A percentile compares a stretch with the other conserved stretches of the same genome.
Evolutionary conservation across 2,329 filamentous ascomycete genomes (phyloP).

Genomic region (Ophidiomyces ophidiicola): DNA sequence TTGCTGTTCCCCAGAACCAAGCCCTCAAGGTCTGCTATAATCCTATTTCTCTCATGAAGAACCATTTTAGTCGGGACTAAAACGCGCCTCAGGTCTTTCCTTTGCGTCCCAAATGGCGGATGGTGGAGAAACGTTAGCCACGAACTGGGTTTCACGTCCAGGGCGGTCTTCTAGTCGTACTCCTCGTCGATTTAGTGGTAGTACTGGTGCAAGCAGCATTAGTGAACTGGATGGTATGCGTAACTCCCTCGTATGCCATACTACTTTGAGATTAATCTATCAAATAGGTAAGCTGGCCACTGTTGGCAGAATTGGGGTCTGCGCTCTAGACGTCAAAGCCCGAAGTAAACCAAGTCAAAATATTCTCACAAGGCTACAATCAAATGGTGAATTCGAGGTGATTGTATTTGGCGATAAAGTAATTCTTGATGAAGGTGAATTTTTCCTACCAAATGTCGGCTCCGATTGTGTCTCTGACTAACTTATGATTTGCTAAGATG

Average conservation of each 20-base stretch:
- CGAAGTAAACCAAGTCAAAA: conserved; percentile 94
- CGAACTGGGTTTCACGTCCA: conserved; percentile 21
- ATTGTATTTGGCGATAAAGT: conserved; percentile 98
- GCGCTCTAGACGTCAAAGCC: conserved; percentile 88
- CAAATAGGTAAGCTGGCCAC: conserved; percentile 22
- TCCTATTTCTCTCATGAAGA: neutral
- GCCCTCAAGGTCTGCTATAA: conserved; percentile 7
- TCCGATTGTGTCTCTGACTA: conserved; percentile 1
- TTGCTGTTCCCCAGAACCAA: conserved; percentile 5
- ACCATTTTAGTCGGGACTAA: too few relatives aligned
- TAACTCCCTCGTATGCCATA: conserved; percentile 19
- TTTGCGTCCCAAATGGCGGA: neutral
- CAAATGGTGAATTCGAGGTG: conserved; percentile 87
- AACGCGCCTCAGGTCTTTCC: neutral
- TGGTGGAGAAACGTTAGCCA: conserved; percentile 10
- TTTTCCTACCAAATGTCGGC: too few relatives aligned
- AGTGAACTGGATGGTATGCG: conserved; percentile 45
- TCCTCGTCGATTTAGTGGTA: conserved; percentile 67
- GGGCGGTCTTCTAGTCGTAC: conserved; percentile 51
- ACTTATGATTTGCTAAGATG: conserved; percentile 39
- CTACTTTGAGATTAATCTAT: neutral
- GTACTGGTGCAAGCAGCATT: conserved; percentile 68
- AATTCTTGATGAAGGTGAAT: conserved; percentile 74
- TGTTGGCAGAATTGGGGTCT: conserved; percentile 71
- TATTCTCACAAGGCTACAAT: conserved; percentile 82